Evolutionary conservation across 2,329 filamentous ascomycete species (phyloP), one percentile per base, ranked within the genome.

Genomic region (Ceratocystis ficicola): DNA sequence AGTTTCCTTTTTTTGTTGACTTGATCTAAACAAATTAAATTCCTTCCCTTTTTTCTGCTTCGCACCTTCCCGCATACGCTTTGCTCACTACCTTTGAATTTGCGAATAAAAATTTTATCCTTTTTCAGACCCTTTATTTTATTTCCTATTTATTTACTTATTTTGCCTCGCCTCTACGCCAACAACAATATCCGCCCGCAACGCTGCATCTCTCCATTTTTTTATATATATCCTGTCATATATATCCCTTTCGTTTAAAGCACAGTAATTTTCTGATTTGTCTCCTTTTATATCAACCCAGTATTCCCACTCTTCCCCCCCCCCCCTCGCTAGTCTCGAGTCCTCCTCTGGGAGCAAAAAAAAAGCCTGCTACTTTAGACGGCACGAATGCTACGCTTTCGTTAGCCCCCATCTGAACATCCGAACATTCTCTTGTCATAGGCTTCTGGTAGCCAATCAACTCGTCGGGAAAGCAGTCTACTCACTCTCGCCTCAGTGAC

Each of bases 121-220:
- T 57, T 44, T 44, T 64, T 44, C 50, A 12, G n/a, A 12, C 20
- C 25, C 25, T 30, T 64, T 64, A 32, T 48, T 48, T 63, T 50
- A 17, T 22, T 36, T 5, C 28, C 17, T 5, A 44, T 62, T 62
- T 44, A 62, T 62, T 41, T 62, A 12, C 5, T 20, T 41, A 41
- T 41, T 46, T 36, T 30, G 15, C 44, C 12, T 22, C 22, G 5
- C 25, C 36, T 48, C 41, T 44, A 48, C 61, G 4, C 28, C 52
- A 30, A 25, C 8, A 59, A 20, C 52, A 30, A 30, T 25, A 59
- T 30, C 28, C 22, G 30, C 30, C 7, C 52, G 28, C 25, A 8
- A 44, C 61, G 25, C 61, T 46, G 44, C 61, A n/a, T 32, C 61
- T 44, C 44, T 63, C 61, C 52, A 57, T 57, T 46, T 48, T 48